phyloP scores from a whole-genome alignment of 2,329 filamentous ascomycete genomes.

The Nakataea oryzae region DNA sequence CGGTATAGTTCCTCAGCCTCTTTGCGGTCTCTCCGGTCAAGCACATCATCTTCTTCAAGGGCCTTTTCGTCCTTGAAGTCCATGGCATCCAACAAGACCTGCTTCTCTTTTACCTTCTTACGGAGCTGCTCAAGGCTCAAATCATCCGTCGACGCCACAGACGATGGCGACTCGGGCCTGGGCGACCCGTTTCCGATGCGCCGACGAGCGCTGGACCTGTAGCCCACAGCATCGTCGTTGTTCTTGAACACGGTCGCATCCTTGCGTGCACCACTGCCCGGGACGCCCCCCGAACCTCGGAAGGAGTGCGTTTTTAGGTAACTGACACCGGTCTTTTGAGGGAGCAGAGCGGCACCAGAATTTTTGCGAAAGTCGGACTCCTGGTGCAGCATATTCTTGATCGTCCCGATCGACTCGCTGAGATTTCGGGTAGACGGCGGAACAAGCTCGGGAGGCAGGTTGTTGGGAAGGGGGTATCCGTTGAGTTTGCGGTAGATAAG shows the following conservation, averaged over 20 bases:
- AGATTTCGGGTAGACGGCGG: constrained; percentile 92
- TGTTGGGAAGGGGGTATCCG: constrained; percentile 82
- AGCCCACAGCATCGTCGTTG: constrained; percentile 85
- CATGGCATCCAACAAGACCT: constrained; percentile 88
- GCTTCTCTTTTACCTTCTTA: constrained; percentile 90
- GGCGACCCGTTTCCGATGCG: constrained; percentile 67
- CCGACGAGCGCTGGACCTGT: constrained; percentile 86
- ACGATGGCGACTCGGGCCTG: constrained; percentile 66
- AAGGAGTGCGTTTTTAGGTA: constrained; percentile 96
- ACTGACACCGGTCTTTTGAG: constrained; percentile 95
- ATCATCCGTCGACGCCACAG: constrained; percentile 66
- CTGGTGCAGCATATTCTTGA: constrained; percentile 80
- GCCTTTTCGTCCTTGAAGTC: constrained; percentile 91
- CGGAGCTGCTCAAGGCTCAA: constrained; percentile 75
- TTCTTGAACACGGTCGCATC: constrained; percentile 97
- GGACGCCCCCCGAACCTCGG: constrained; percentile 49
- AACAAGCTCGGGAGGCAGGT: constrained; percentile 81
- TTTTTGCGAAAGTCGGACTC: constrained; percentile 86
- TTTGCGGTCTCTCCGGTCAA: constrained; percentile 81
- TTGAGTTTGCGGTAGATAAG: constrained; percentile 96
- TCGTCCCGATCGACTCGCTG: constrained; percentile 81
- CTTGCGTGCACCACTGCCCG: constrained; percentile 55
- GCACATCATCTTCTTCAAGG: constrained; percentile 79
- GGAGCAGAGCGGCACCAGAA: constrained; percentile 79
- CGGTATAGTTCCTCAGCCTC: constrained; percentile 93